These are phyloP conservation scores for Phlebopus sp. DNA, from an alignment of 1,284 basidiomycete genomes.

Conservation along the genomic window DNA sequence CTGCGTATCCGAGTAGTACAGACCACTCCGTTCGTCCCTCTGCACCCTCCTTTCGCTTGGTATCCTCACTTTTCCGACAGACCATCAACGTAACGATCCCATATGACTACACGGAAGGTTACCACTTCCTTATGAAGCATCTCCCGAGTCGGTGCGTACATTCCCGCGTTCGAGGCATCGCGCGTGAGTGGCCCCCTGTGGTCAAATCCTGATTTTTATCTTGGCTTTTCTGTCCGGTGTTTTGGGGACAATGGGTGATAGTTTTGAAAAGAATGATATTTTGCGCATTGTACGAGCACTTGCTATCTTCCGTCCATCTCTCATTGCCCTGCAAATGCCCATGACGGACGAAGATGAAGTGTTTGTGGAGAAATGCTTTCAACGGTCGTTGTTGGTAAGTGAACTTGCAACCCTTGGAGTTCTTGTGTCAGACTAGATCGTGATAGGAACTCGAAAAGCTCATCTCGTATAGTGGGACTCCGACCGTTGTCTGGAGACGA, in stretches of 20 bases:
- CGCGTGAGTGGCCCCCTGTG: constrained; percentile 38
- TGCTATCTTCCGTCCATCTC: constrained; percentile 90
- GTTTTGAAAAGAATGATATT: constrained; percentile 95
- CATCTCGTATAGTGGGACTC: constrained; percentile 97
- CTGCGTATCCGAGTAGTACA: constrained; percentile 24
- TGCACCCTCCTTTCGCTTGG: background rate
- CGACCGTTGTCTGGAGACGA: constrained; percentile 97
- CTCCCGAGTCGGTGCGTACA: constrained; percentile 74
- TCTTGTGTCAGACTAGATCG: constrained; percentile 6
- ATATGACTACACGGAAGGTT: constrained; percentile 91
- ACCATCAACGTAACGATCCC: constrained; percentile 79
- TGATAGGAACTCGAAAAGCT: constrained; percentile 91
- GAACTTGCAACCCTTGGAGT: constrained; percentile 6
- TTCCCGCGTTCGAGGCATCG: constrained; percentile 23
- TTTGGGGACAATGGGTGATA: constrained; percentile 33
- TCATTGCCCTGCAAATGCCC: constrained; percentile 96
- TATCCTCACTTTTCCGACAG: constrained; percentile 35
- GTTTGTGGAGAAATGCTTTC: constrained; percentile 94
- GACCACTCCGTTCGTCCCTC: constrained; percentile 26
- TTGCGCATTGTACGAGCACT: constrained; percentile 91
- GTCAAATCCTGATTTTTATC: constrained; percentile 41
- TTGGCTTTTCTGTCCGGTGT: constrained; percentile 13
- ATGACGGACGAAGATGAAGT: constrained; percentile 90
- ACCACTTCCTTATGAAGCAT: constrained; percentile 93
- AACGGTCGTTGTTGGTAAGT: constrained; percentile 84